Evolutionary conservation across 805 yeast species (phyloP), one percentile per base, ranked within the genome.

Genomic region (Metschnikowia drakensbergensis): DNA sequence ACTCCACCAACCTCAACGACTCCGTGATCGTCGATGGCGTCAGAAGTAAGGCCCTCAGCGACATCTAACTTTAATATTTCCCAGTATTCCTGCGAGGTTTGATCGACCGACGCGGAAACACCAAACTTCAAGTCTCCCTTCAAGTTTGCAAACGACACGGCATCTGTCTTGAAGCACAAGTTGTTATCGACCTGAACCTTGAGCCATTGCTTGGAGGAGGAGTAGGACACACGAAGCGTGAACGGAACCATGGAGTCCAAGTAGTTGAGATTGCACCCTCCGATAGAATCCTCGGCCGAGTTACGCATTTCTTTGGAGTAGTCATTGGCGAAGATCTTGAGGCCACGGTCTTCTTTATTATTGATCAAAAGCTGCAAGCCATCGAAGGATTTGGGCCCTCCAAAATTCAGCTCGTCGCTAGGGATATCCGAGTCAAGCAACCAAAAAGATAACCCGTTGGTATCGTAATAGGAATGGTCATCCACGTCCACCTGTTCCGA

Each of bases 101-200:
- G 51, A 17, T 59, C 58, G 5, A 51, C 49, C 1, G 60, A 55
- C 1, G 84, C 86, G 31, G 83, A 68, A 4, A 79, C 66, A 49
- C 89, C 89, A 41, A 85, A 49, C 42, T 66, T 72, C 50, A 77
- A 71, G 31, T 69, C 65, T 9, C 67, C 55, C 1, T 60, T 54
- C 22, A 54, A 48, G 5, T 62, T 52, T 30, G 79, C 79, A 17
- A 86, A 60, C 32, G 65, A 60, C 33, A 86, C 68, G 47, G 78
- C 64, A 49, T 79, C 76, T 0, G 90, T 82, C 63, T 82, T 82
- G 64, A 86, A 80, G 59, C 90, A 82, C 48, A 86, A 71, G 55
- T 77, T 80, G 62, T 86, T 86, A 64, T 86, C 88, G 43, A 84
- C 68, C 52, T 86, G 88, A n/a, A 86, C 74, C 54, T 84, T 83